Evolutionary conservation across 257 asterid species (phyloP).

Genomic region (Nicotiana paniculata): DNA sequence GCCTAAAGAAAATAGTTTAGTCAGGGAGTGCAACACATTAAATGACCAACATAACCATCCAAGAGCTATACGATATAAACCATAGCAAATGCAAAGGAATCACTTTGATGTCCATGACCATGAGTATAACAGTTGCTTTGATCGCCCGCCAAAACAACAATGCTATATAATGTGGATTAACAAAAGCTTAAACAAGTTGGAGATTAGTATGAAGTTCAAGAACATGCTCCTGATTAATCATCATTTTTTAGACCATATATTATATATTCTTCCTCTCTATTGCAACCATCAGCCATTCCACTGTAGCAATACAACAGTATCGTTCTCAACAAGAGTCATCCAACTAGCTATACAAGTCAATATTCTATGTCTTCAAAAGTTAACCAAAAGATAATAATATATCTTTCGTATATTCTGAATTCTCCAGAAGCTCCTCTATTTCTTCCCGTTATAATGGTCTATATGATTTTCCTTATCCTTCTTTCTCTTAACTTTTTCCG

Average conservation of each 20-base stretch:
- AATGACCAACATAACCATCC: neutral
- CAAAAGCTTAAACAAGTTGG: neutral
- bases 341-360: neutral
- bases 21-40: neutral
- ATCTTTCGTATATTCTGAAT: neutral
- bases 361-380: neutral
- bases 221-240: neutral
- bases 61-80: neutral
- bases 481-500: neutral
- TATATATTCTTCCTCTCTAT: neutral
- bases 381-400: neutral
- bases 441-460: neutral
- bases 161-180: neutral
- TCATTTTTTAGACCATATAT: neutral
- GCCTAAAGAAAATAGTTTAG: conserved; percentile 40
- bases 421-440: conserved; percentile 3
- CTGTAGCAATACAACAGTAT: neutral
- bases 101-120: neutral
- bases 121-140: neutral
- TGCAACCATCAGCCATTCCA: neutral
- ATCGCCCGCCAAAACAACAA: neutral
- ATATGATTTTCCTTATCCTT: neutral
- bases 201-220: neutral
- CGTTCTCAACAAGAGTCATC: neutral
- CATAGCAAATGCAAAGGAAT: neutral